A percentile compares a stretch with the other conserved stretches of the same genome.
phyloP scores from a whole-genome alignment of 495 filamentous ascomycete species.

The Penicillium longicatenatum region DNA sequence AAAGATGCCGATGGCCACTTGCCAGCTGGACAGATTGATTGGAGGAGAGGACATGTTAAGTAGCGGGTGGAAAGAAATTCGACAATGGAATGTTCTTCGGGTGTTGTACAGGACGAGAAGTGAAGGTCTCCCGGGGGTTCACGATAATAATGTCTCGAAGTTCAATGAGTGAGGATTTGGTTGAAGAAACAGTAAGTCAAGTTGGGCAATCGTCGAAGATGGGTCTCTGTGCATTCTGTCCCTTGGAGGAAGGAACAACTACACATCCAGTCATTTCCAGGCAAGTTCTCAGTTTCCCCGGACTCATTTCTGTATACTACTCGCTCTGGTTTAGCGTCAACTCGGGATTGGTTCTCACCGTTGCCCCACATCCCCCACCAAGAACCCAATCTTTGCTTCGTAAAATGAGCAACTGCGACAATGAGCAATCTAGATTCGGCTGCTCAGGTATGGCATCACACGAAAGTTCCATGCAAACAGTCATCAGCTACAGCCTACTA shows the following conservation, averaged over 20 bases:
- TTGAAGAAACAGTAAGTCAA: not conserved
- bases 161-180: not conserved
- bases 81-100: constrained; percentile 1
- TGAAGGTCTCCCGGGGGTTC: not conserved
- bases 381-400: constrained; percentile 8
- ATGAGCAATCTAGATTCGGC: not conserved
- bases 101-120: not conserved
- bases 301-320: too few species aligned
- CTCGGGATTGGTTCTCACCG: not conserved
- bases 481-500: constrained; percentile 43
- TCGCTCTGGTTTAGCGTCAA: not conserved
- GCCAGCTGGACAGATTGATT: constrained; percentile 2
- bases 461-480: constrained; percentile 4
- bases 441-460: constrained; percentile 12
- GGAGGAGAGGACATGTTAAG: constrained; percentile 8
- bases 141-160: not conserved
- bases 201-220: not conserved
- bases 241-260: not conserved
- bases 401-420: not conserved
- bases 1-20: constrained; percentile 1
- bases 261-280: too few species aligned
- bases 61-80: not conserved
- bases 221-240: not conserved
- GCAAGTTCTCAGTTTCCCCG: too few species aligned
- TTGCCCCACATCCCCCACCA: not conserved